Evolutionary conservation across 768 basidiomycete genomes (phyloP).

Genomic region (Lactifluus echinatus): DNA sequence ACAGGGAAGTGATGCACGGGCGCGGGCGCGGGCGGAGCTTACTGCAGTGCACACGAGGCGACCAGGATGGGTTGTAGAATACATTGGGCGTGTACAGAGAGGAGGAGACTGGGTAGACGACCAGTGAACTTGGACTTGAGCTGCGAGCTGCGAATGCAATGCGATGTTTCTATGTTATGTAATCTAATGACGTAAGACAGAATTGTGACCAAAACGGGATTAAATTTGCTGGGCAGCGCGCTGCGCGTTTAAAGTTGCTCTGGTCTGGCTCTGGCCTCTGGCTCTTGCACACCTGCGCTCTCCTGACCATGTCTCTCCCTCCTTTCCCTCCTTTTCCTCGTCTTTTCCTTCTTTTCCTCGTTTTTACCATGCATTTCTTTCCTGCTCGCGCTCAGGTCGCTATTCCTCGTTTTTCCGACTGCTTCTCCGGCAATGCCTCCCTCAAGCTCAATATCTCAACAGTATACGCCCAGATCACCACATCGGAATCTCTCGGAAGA

Average conservation of each 20-base stretch:
- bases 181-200: not conserved
- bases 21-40: not conserved
- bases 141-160: no score
- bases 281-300: not conserved
- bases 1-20: not conserved
- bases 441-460: slow-evolving; percentile 58
- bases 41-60: not conserved
- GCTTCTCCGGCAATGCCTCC: slow-evolving; percentile 46
- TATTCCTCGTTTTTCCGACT: slow-evolving; percentile 50
- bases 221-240: not conserved
- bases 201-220: not conserved
- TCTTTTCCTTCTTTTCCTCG: not conserved
- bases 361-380: slow-evolving; percentile 19
- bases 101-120: slow-evolving; percentile 19
- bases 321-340: not conserved
- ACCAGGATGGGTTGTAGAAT: slow-evolving; percentile 12
- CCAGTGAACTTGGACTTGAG: not conserved
- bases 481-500: slow-evolving; percentile 33
- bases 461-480: slow-evolving; percentile 64
- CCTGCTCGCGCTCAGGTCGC: slow-evolving; percentile 13
- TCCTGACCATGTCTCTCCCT: not conserved
- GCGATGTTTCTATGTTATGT: no score
- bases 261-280: no score
- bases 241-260: no score
- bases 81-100: slow-evolving; percentile 11